These are phyloP conservation scores for Podaxis sp. DNA, from an alignment of 768 basidiomycete genomes.

Conservation along the genomic window DNA sequence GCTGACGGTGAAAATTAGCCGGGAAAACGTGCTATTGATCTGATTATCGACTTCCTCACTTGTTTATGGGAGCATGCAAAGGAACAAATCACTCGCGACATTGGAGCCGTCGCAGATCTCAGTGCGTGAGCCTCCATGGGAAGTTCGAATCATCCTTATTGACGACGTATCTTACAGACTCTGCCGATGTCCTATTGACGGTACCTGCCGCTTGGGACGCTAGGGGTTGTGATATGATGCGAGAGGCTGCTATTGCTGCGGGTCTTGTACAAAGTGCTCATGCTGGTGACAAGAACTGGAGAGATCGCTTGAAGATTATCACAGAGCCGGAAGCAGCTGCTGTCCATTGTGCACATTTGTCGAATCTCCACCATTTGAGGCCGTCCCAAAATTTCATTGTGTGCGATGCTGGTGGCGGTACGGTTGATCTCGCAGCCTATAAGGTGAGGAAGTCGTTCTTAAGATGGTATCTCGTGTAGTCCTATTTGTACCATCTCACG, in stretches of 20 bases:
- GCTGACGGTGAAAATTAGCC: constrained; percentile 33
- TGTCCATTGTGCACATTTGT: constrained; percentile 81
- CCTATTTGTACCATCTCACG: constrained; percentile 7
- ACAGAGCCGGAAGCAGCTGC: constrained; percentile 87
- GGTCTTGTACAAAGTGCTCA: constrained; percentile 70
- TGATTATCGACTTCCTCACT: constrained; percentile 80
- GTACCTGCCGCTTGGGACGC: constrained; percentile 93
- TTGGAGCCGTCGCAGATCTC: constrained; percentile 81
- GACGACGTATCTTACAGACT: constrained; percentile 39
- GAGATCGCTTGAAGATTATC: constrained; percentile 79
- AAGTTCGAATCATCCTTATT: constrained; percentile 2
- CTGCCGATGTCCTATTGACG: constrained; percentile 81
- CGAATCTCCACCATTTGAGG: constrained; percentile 72
- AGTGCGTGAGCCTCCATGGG: constrained; percentile 39
- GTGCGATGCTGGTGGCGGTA: constrained; percentile 89
- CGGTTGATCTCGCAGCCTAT: constrained; percentile 59
- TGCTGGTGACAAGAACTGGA: constrained; percentile 71
- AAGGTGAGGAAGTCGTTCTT: constrained; percentile 31
- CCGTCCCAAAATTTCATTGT: constrained; percentile 86
- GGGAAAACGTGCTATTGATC: constrained; percentile 71
- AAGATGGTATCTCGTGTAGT: background rate
- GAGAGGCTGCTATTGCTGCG: constrained; percentile 76
- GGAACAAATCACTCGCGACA: constrained; percentile 82
- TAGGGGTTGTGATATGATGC: constrained; percentile 80
- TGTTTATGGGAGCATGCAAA: constrained; percentile 87